phyloP scores from a whole-genome alignment of 1,139 yeast species.

The Suhomyces ambrosiae region DNA sequence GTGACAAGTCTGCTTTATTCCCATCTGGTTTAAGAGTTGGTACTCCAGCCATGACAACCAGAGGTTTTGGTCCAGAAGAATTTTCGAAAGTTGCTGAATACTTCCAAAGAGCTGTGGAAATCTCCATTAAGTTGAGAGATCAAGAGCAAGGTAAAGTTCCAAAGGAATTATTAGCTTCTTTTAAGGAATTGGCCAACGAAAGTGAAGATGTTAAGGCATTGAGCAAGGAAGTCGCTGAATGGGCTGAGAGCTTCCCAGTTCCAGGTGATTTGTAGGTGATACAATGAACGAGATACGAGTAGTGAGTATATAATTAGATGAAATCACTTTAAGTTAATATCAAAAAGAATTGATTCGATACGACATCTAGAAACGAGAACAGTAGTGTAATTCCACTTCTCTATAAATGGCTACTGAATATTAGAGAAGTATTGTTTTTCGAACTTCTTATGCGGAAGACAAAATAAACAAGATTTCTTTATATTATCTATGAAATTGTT shows the following conservation, averaged over 20 bases:
- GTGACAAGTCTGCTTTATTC: constrained; percentile 91
- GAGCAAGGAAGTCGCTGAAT: constrained; percentile 60
- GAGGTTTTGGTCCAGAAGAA: constrained; percentile 83
- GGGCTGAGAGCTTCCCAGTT: constrained; percentile 74
- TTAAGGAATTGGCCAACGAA: constrained; percentile 65
- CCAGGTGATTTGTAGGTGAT: constrained; percentile 63
- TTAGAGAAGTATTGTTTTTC: too few relatives aligned
- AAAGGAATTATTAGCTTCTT: constrained; percentile 63
- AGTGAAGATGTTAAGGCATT: constrained; percentile 59
- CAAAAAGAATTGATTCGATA: background rate
- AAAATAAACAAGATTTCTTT: too few relatives aligned
- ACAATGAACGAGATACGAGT: background rate
- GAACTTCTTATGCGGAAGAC: too few relatives aligned
- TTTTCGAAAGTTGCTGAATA: constrained; percentile 76
- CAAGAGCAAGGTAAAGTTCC: constrained; percentile 62
- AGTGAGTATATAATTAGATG: background rate
- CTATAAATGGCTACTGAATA: too few relatives aligned
- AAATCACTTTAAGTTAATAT: too few relatives aligned
- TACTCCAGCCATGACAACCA: constrained; percentile 97
- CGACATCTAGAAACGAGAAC: too few relatives aligned
- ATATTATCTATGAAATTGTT: too few relatives aligned
- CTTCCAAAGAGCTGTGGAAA: constrained; percentile 75
- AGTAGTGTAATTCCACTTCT: too few relatives aligned
- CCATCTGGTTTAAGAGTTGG: constrained; percentile 97
- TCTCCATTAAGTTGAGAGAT: constrained; percentile 60